Evolutionary conservation across 345 rosid genomes (phyloP), one percentile per base, ranked within the genome.

Genomic region (Alliaria petiolata): DNA sequence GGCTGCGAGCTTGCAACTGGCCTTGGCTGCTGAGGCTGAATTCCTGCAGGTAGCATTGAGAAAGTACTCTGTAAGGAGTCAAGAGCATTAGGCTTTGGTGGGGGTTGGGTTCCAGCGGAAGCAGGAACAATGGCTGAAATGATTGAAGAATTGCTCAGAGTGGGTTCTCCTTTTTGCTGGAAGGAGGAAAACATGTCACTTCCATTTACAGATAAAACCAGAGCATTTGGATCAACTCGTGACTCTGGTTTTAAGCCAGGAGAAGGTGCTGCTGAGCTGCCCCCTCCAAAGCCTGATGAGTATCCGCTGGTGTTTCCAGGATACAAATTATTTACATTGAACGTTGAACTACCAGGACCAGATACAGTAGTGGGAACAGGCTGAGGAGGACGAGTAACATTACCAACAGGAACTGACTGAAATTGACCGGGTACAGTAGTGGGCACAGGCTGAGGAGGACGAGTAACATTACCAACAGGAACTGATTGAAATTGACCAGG

Each of bases 31-130:
- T 81, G 87, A 71, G 68, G 75, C 79, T 80, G 95, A 65, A 82
- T 80, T 34, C 91, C 87, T 14, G 83, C 10, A 81, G 91, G 81
- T 69, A 73, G 93, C 87, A 78, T 71, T 35, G 92, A 72, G 76
- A 81, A 87, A 53, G 84, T 64, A 83, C 75, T 84, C 79, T 89
- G 91, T 72, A 91, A 72, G n/a, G 96, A 83, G 72, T 87, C 91
- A 20, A 83, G 83, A 49, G 91, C 74, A 67, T 73, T 87, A 71
- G 90, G 76, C 77, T 82, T 89, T 52, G 66, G 80, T 13, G 87
- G 58, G 72, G 86, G 81, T 57, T 88, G 96, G 20, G 70, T 49
- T 30, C 77, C 80, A 52, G 77, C 78, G 30, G 89, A 81, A 76
- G 71, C 71, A n/a, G 88, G 86, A 65, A 79, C 81, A 43, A 74